Conservation (phyloP, 306 rosid genomes). For the Trifolium repens region DNA sequence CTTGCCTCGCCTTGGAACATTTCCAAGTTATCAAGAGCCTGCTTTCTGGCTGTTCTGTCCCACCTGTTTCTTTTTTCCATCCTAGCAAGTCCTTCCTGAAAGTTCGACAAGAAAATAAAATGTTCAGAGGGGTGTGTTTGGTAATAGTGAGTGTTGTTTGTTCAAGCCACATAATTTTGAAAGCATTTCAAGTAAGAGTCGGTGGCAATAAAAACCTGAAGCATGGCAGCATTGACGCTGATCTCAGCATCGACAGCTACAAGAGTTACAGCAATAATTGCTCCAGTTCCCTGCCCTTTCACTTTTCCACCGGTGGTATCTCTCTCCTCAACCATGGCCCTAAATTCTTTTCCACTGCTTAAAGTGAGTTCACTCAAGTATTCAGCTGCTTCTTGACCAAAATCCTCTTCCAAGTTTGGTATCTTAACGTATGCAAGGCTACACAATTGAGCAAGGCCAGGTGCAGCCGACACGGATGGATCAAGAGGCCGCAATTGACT, state of each 20-base stretch:
- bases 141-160: background rate
- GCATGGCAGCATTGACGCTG: constrained; percentile 86
- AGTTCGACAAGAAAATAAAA: constrained; percentile 39
- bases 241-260: constrained; percentile 87
- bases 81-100: constrained; percentile 93
- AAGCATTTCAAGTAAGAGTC: constrained; percentile 32
- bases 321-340: constrained; percentile 88
- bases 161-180: background rate
- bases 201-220: constrained; percentile 63
- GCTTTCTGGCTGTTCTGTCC: constrained; percentile 73
- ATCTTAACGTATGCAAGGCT: constrained; percentile 86
- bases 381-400: constrained; percentile 94
- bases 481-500: constrained; percentile 83
- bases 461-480: constrained; percentile 75
- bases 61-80: constrained; percentile 76
- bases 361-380: constrained; percentile 72
- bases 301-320: constrained; percentile 88
- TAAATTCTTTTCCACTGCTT: constrained; percentile 69
- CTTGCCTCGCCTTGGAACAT: constrained; percentile 80
- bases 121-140: constrained; percentile 9
- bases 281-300: constrained; percentile 94
- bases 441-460: constrained; percentile 92
- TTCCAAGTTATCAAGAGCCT: constrained; percentile 76
- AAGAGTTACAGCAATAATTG: constrained; percentile 72
- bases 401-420: constrained; percentile 86